Base-by-base conservation (phyloP, 2,329 filamentous ascomycete species). In the Sclerotinia glacialis region DNA sequence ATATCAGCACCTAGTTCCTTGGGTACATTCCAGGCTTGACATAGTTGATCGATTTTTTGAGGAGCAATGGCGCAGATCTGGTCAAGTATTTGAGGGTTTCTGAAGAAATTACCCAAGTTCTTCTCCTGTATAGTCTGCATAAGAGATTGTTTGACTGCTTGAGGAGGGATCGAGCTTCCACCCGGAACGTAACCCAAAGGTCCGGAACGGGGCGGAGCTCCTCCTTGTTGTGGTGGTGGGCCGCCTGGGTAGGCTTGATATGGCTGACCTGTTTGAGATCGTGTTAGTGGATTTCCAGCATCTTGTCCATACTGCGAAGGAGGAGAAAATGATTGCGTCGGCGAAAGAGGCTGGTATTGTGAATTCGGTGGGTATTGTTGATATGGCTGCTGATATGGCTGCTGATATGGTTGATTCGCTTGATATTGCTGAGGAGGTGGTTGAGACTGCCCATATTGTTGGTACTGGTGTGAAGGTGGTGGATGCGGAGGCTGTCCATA, bases 1-100 rank as follows among this genome's bases (percentile, higher is more conserved):
- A 77, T 74, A 69, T 77, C 76, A 44, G 72, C 71, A 4, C 71
- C 76, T 37, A 77, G 69, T 58, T 77, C 76, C 11, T 58, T 69
- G 6, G 75, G 74, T 28, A 77, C 63, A 16, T 69, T 69, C 76
- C 76, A 77, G 16, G 59, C 52, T 31, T 68, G 61, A 54, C 71
- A 70, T 11, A 77, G 55, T n/a, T 70, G 68, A 46, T 72, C 69
- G 23, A 76, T 71, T n/a, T 69, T 69, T 31, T 65, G 54, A n/a
- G 65, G 65, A 26, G 68, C 68, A 14, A 49, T 4, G 26, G 50
- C 49, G 31, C 55, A 61, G 23, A 69, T 63, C 18, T 69, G 68
- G 3, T 69, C 67, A 16, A 69, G 44, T 28, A 66, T 63, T 50
- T 59, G 49, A 21, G 68, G 68, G 47, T 64, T 60, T 40, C 37